Base-by-base conservation (phyloP, 352 stramenopile species). In the Pythium dissotocum region DNA sequence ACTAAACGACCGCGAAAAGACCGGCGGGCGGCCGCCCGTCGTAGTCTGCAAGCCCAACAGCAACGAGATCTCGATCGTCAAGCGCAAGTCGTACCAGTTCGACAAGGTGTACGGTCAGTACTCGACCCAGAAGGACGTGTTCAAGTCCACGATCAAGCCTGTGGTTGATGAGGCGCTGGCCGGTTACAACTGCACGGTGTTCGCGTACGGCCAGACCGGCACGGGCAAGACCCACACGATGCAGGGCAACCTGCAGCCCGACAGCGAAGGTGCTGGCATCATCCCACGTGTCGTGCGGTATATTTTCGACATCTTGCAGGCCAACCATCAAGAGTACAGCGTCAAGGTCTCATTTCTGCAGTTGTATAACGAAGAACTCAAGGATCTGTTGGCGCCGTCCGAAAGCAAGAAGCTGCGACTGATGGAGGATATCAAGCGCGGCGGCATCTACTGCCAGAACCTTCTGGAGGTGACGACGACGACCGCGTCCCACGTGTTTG, bases 141-240 rank as follows among this genome's bases (percentile, higher is more conserved):
- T 99, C 75, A 87, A 92, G 35, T 69, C 80, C 6, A 89, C 86
- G 9, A 91, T 99, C 30, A 88, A 92, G 46, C 97, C 97, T 5
- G 96, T 98, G 12, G 98, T 99, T 33, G 88, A 97, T 38, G 97
- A 99, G 77, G 96, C 98, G 44, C 84, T 99, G 46, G 81, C 80
- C 0, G 97, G 97, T 0, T 99, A 97, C 78, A 98, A 99, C 76
- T 98, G 88, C 72, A 98, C 94, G 8, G 93, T 99, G 13, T 98
- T 99, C 75, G 96, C 96, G 28, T 99, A 99, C 73, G 97, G 97
- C 53, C 97, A 99, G 80, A 98, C 88, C 4, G 96, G 96, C 44
- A 99, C 97, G 18, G 97, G 97, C 42, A 99, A 99, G 81, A 99
- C 97, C 44, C 94, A 99, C 80, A 99, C 97, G 3, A 99, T 99